Evolutionary conservation across 352 stramenopile species (phyloP), one percentile per base, ranked within the genome.

Genomic region (Phytophthora capsici): DNA sequence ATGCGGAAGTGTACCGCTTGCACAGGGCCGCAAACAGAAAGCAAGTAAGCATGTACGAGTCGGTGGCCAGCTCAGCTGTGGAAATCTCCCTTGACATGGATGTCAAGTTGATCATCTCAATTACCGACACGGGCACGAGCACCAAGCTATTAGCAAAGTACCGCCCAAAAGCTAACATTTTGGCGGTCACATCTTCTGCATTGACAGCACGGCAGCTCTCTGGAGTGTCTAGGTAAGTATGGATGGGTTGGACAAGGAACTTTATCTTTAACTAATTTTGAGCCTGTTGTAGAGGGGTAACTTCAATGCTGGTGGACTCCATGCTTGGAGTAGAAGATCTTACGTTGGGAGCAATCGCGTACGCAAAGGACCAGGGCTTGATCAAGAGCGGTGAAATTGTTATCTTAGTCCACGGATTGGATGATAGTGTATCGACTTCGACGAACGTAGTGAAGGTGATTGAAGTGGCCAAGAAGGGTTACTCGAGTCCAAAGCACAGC

Each of bases 71-170:
- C 14, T 98, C 98, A 0, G 97, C 98, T 48, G 96, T 99, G 10
- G 98, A 99, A 68, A 99, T 97, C 17, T 94, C 98, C 26, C 93
- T 99, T 66, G 97, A 99, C 64, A 89, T 99, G 40, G 77, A 91
- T 17, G 97, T 98, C 22, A 98, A 97, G 69, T 82, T 98, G 20
- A 99, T 99, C 51, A 92, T 99, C 68, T 98, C 99, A 36, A 96
- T 99, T 65, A 99, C 96, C 7, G 96, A 99, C 65, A 96, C 88
- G 20, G 98, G 98, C 17, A 86, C 66, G 23, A 99, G 96, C 28
- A 97, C 97, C 3, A 95, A 94, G 55, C 80, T 98, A 51, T 83
- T 99, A 14, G 96, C 97, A 46, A 99, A 99, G 69, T 99, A 99
- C 82, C 82, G 95, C 13, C 94, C 95, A 12, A 45, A 71, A 41